These are phyloP conservation scores for Sordariomycetes sp. DNA, from an alignment of 2,329 filamentous ascomycete species.

Conservation along the genomic window DNA sequence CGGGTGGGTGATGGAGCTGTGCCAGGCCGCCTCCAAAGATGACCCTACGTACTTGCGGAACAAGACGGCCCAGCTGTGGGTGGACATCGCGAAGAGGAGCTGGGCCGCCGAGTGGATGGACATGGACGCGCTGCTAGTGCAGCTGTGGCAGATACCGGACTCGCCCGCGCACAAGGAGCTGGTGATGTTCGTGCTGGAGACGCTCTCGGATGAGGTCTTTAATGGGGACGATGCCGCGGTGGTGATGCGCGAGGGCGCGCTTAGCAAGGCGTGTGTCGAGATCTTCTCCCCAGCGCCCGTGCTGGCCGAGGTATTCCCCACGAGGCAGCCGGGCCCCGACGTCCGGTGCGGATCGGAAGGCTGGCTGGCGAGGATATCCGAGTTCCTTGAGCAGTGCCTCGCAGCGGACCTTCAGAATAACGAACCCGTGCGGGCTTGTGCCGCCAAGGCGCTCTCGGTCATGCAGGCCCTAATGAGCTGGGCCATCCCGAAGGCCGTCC, in stretches of 20 bases:
- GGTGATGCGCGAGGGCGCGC: conserved; percentile 67
- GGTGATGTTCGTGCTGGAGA: conserved; percentile 81
- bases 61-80: conserved; percentile 91
- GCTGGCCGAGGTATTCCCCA: conserved; percentile 65
- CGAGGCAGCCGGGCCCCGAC: conserved; percentile 55
- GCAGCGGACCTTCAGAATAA: conserved; percentile 53
- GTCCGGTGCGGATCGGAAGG: conserved; percentile 74
- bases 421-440: conserved; percentile 57
- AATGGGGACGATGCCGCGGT: conserved; percentile 81
- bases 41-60: conserved; percentile 82
- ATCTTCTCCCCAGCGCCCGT: conserved; percentile 77
- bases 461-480: conserved; percentile 74
- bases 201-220: conserved; percentile 88
- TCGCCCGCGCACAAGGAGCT: conserved; percentile 65
- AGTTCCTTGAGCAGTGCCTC: conserved; percentile 65
- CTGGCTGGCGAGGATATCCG: conserved; percentile 71
- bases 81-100: conserved; percentile 82
- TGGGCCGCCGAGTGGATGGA: conserved; percentile 93
- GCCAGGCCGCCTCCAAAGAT: conserved; percentile 55
- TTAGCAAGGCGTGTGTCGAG: conserved; percentile 86
- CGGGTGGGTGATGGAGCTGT: conserved; percentile 69
- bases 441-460: conserved; percentile 65
- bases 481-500: conserved; percentile 76
- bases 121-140: conserved; percentile 78
- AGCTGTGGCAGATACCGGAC: conserved; percentile 66